Evolutionary conservation across 371 early-diverging fungal genomes (phyloP).

Genomic region (Mucor irregularis): DNA sequence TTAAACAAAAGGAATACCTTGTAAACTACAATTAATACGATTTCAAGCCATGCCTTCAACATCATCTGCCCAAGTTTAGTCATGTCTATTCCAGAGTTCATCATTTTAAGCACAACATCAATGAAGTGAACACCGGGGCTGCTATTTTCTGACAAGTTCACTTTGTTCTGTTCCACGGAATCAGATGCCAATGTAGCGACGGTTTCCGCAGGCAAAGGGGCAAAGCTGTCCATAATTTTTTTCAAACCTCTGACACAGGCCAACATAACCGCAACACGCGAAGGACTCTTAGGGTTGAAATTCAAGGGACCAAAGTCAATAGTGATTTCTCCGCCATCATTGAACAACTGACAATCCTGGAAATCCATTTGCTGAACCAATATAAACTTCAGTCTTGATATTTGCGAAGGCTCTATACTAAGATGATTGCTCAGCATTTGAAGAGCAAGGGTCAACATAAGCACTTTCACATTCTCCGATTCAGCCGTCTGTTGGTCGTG

Average conservation of each 20-base stretch:
- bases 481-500: conserved; percentile 20
- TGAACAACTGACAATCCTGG: conserved; percentile 34
- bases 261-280: conserved; percentile 38
- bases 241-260: conserved; percentile 47
- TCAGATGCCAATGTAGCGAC: conserved; percentile 43
- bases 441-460: conserved; percentile 48
- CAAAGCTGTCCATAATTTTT: conserved; percentile 55
- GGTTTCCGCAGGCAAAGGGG: conserved; percentile 43
- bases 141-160: conserved; percentile 43
- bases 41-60: conserved; percentile 61
- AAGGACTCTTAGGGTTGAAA: conserved; percentile 35
- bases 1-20: no score
- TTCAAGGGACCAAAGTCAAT: conserved; percentile 38
- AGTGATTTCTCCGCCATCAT: conserved; percentile 32
- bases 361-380: conserved; percentile 48
- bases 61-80: conserved; percentile 44
- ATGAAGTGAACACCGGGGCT: conserved; percentile 50
- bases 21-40: conserved; percentile 56
- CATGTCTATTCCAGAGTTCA: conserved; percentile 47
- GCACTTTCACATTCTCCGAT: conserved; percentile 42
- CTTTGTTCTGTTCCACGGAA: conserved; percentile 30
- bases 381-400: conserved; percentile 43
- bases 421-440: conserved; percentile 54
- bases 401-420: conserved; percentile 34
- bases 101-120: conserved; percentile 51